Evolutionary conservation across 1,139 yeast genomes (phyloP), one percentile per base, ranked within the genome.

Genomic region (Wickerhamiella infanticola): DNA sequence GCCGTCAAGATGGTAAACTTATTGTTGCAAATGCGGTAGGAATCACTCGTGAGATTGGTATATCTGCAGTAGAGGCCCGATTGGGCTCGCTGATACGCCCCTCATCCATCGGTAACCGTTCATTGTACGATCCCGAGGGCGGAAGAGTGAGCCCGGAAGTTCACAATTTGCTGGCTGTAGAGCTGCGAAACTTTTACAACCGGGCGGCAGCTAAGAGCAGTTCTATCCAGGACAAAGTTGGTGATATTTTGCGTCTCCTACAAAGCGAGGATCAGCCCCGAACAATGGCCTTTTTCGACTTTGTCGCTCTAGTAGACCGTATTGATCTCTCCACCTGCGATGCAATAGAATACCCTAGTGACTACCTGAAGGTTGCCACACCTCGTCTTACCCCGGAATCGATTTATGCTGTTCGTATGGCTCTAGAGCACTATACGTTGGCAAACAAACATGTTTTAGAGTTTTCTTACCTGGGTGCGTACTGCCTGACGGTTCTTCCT

Each of bases 351-450:
- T 39, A 29, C 13, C 41, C 41, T 1, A 26, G 27, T 18, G 41
- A 39, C 25, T 39, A 24, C 13, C 25, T 26, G 24, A 4, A 13
- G 23, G 29, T 27, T 5, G 13, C 25, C 13, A 26, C 35, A 1
- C 27, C 8, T 18, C 33, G 23, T 4, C 4, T 39, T 13, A 29
- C 36, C 18, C 41, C 41, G 5, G 41, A 39, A 8, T 25, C 18
- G 27, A 29, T 46, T 35, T 46, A 48, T 27, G 55, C 53, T 4
- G 47, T 48, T 23, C 42, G 47, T 9, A 41, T 51, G 27, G 50
- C 53, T n/a, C 41, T 53, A 2, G 52, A 48, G 24, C 51, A 53
- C 25, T 44, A 51, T 35, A 35, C 40, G 5, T 36, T 52, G 5
- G 43, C 47, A 9, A 41, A 41, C 37, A 45, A 44, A 31, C 31